phyloP scores from a whole-genome alignment of 1,284 basidiomycete genomes.

The Laetiporus sulphureus region DNA sequence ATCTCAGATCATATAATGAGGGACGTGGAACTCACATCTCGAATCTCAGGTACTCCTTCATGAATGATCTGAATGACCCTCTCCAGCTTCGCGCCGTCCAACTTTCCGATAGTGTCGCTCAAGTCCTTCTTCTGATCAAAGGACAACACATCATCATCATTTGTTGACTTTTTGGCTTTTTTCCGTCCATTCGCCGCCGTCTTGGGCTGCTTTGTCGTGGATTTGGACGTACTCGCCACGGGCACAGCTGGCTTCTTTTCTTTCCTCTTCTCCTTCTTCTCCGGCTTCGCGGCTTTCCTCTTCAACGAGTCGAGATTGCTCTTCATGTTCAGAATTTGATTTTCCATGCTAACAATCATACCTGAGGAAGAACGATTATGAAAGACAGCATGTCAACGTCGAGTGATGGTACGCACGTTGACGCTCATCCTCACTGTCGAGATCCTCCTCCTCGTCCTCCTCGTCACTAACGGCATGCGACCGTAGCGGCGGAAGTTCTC shows the following conservation, averaged over 20 bases:
- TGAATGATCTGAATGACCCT: constrained; percentile 90
- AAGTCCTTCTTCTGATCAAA: constrained; percentile 96
- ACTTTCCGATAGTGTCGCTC: constrained; percentile 81
- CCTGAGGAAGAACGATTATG: constrained; percentile 35
- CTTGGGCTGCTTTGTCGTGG: constrained; percentile 40
- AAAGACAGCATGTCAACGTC: not conserved
- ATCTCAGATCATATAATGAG: not conserved
- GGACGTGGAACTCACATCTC: constrained; percentile 60
- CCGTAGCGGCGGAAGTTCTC: constrained; percentile 61
- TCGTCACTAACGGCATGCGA: constrained; percentile 34
- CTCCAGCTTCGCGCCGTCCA: constrained; percentile 75
- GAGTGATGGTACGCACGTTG: constrained; percentile 38
- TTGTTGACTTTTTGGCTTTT: constrained; percentile 35
- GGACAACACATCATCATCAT: constrained; percentile 68
- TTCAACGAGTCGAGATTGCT: constrained; percentile 58
- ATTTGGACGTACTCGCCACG: constrained; percentile 59
- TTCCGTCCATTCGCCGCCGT: constrained; percentile 23
- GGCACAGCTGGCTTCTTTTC: constrained; percentile 36
- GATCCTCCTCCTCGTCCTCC: constrained; percentile 44
- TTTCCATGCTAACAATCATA: constrained; percentile 65
- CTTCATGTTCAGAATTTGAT: constrained; percentile 66
- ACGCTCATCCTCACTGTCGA: constrained; percentile 38
- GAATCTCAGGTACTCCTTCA: constrained; percentile 81
- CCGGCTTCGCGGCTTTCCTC: constrained; percentile 39
- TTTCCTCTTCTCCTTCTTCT: constrained; percentile 62